Evolutionary conservation across 1,139 yeast genomes (phyloP), one percentile per base, ranked within the genome.

Genomic region (Lodderomyces pseudojiufengensis): DNA sequence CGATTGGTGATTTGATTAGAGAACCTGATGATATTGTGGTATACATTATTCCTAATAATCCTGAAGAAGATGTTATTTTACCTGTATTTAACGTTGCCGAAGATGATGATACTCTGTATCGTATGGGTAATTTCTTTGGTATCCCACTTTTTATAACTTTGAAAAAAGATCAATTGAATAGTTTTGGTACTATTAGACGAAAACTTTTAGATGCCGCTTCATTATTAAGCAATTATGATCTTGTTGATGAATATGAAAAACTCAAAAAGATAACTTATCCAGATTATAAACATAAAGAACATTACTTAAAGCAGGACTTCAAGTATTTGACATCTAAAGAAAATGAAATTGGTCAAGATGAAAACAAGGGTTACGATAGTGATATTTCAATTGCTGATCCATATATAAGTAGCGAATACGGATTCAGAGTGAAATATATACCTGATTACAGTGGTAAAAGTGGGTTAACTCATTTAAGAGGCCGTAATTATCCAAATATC

Each of bases 111-210:
- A 58, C 44, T 38, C 62, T 71, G 2, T 68, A 69, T 44, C 59
- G 61, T 18, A 45, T 65, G 20, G 54, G 51, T 3, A 63, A 61
- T 38, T 47, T 60, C 3, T 84, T 85, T 60, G 94, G 88, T 2
- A 57, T 82, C 3, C 97, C 97, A 2, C 76, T 86, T 48, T 82
- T 87, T 50, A 65, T 87, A 27, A 71, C 79, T 0, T 52, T 85
- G 18, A 59, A 71, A 4, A 65, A 63, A 9, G 81, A 80, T 37
- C 68, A 63, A 5, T 68, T 76, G 9, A 43, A 41, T 15, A 60
- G 69, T 32, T 78, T 75, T 51, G 81, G 80, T 2, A 50, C 55
- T 1, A 76, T 87, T 20, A 60, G 82, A 43, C 55, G 57, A 13
- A 83, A 83, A 49, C 49, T 86, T 27, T 78, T 78, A 39, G 57